Base-by-base conservation (phyloP, 768 basidiomycete species). In the Tephrocybe sp. region DNA sequence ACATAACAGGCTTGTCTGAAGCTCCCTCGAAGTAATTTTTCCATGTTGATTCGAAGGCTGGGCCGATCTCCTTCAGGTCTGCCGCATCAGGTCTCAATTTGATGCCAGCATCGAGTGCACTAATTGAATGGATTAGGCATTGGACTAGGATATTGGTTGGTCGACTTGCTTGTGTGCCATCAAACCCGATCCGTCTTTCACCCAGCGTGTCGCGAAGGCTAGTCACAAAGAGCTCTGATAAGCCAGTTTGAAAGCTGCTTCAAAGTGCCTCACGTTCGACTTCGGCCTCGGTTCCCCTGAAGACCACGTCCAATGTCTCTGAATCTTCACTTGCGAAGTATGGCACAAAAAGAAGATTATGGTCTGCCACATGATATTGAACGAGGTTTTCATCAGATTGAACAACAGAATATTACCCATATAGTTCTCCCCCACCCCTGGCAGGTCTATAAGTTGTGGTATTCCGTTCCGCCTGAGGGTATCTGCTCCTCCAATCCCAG, bases 401-500 rank as follows among this genome's bases (percentile, higher is more conserved):
- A 20, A 33, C 11, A 19, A 39, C 2, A 33, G 34, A 20, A n/a
- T 48, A 61, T 34, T 45, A 77, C 81, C 82, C 56, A 76, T 72
- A 46, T 79, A 82, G 55, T 89, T 79, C 60, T 86, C 84, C 10
- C 90, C 89, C 0, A 94, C 89, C 14, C 84, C 85, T 1, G 87
- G 86, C 12, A 91, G 76, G 48, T 88, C 80, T 12, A 87, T 73
- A 22, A 80, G 44, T 51, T 73, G 69, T 6, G 66, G 57, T 30
- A 92, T 76, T 10, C 71, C 72, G 46, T 77, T 67, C 31, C 66
- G 67, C 35, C 75, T 59, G 35, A 90, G 68, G 35, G 85, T 56
- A 0, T 66, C 61, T 2, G 62, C 57, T 0, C 77, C 72, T 2
- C 90, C 90, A 48, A 94, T 84, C 5, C 90, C 87, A 0, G 84